Evolutionary conservation across 306 rosid genomes (phyloP).

Genomic region (Oxytropis ochrocephala): DNA sequence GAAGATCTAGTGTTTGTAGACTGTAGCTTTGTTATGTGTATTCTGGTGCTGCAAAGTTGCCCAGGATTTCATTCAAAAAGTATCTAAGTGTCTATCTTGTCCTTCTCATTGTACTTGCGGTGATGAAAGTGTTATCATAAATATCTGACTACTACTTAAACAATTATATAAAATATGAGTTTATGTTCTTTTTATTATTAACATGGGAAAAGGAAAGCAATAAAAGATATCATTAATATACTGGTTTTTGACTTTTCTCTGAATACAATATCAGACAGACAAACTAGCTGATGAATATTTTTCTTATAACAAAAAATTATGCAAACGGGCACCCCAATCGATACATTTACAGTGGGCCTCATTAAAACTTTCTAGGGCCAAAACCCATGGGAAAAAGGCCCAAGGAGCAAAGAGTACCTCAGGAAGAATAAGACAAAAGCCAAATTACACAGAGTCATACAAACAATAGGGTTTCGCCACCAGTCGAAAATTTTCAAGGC

Average conservation of each 20-base stretch:
- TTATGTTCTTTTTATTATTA: not conserved
- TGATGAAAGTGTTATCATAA: not conserved
- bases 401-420: no score
- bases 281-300: no score
- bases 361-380: no score
- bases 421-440: no score
- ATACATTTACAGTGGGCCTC: no score
- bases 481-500: no score
- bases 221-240: not conserved
- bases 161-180: not conserved
- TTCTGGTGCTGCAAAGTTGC: conserved; percentile 17
- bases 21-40: conserved; percentile 6
- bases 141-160: conserved; percentile 4
- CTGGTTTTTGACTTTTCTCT: conserved; percentile 8
- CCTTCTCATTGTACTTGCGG: not conserved
- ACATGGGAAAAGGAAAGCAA: not conserved
- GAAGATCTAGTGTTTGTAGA: not conserved
- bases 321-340: no score
- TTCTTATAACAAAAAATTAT: no score
- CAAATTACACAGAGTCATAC: no score
- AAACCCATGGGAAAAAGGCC: no score
- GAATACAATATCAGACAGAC: not conserved
- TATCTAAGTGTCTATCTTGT: not conserved
- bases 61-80: conserved; percentile 11
- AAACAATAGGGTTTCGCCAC: no score